Evolutionary conservation across 2,329 filamentous ascomycete genomes (phyloP), one percentile per base, ranked within the genome.

Genomic region (Trichoderma sp.): DNA sequence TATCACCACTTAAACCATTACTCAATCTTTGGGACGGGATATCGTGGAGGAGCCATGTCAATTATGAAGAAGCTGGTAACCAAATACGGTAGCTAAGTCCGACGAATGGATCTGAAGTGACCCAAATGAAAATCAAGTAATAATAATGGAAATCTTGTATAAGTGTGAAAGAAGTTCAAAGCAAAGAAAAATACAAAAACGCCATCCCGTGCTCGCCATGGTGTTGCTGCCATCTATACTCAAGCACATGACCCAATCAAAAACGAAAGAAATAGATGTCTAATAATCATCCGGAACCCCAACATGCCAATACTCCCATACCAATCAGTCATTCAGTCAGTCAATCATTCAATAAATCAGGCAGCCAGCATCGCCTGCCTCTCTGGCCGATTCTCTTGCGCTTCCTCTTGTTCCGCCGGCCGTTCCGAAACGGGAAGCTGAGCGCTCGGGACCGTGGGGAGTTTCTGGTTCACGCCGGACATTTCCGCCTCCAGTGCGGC

Each of bases 1-100:
- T 96, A 98, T 83, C 96, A 98, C 83, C 93, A 97, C 81, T 85
- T 98, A 29, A 98, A 98, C 78, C 96, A 98, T 79, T 93, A 92
- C 86, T 92, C 93, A 1, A 88, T 98, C 64, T 98, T 98, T 83
- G 95, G 95, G 0, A 93, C 92, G 1, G 89, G 93, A 0, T 98
- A 98, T 82, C 90, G 91, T 53, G 88, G 88, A 56, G 92, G 94
- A 5, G 95, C 95, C 33, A 89, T 96, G 83, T 88, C 89, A 5
- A 97, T 97, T 73, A 97, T 97, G 93, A 90, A 88, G 82, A 90
- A 86, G 78, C 85, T 98, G 79, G 85, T 94, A 33, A 85, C 85
- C 59, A 97, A 95, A 81, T 97, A 97, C 83, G 91, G 88, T 27
- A 60, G 71, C n/a, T 76, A 71, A 76, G 27, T 53, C 60, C 21